Evolutionary conservation across 768 basidiomycete genomes (phyloP), one percentile per base, ranked within the genome.

Genomic region (Aureoboletus auriporus): DNA sequence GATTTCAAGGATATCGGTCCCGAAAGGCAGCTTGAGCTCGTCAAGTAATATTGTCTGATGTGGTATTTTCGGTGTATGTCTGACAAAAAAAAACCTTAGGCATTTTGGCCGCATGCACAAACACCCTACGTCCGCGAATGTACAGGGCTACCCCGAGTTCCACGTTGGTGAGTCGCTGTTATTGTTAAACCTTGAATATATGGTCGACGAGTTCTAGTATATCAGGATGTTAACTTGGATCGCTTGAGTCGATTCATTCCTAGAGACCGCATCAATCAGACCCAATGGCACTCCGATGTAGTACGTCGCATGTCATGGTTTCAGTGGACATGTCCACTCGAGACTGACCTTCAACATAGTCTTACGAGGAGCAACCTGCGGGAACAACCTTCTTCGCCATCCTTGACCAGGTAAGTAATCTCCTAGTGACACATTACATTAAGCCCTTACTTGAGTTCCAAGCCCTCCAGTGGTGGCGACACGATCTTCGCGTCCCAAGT

Each of bases 1-100:
- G 76, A 82, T 61, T 80, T 82, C 67, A 81, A 79, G 64, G 78
- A 80, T 51, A 51, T 80, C n/a, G 65, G 67, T 1, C 69, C 76
- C 8, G 77, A 80, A 36, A 61, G 69, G 46, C 79, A 80, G 52
- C 75, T 80, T 50, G 78, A 75, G 56, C 72, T 79, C 31, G 74
- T 75, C 8, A 70, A 63, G 75, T 73, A 41, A 14, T 40, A 2
- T 34, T 20, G 20, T 9, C 42, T 46, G 8, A 11, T 23, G 20
- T 23, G 20, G 20, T 23, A 23, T 23, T 23, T 23, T 35, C 26
- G 3, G 27, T 29, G 16, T 27, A 17, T 14, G 6, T 30, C 20
- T 44, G 17, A 40, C 33, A 2, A 37, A 5, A 36, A 26, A 14
- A 17, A 23, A 37, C 10, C 8, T 8, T 37, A 74, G 73, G 31